Evolutionary conservation across 2,329 filamentous ascomycete species (phyloP).

Genomic region (Apiospora koreana): DNA sequence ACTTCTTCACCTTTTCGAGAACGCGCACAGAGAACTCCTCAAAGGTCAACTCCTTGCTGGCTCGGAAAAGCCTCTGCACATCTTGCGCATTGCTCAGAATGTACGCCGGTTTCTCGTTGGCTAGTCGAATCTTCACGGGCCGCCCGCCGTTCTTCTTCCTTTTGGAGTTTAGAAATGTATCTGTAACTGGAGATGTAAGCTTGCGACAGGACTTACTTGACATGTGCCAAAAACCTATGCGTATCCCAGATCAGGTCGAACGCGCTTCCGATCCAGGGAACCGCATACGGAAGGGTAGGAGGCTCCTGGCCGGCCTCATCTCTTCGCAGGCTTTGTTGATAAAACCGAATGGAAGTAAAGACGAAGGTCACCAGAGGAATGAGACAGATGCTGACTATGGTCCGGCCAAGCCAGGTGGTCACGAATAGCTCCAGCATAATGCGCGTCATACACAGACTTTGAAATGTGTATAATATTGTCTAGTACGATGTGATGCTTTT

Average conservation of each 20-base stretch:
- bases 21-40: neutral
- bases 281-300: neutral
- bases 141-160: neutral
- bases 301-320: neutral
- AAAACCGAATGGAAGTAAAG: neutral
- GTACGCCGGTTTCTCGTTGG: neutral
- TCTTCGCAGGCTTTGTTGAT: neutral
- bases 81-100: neutral
- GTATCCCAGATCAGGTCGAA: neutral
- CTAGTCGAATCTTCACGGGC: neutral
- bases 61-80: neutral
- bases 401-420: neutral
- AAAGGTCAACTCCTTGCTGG: constrained; percentile 1
- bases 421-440: neutral
- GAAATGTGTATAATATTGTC: neutral
- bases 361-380: neutral
- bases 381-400: neutral
- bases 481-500: neutral
- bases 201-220: neutral
- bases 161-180: neutral
- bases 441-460: neutral
- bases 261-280: neutral
- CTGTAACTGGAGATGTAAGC: neutral
- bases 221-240: neutral
- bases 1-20: neutral